These are phyloP conservation scores for Debaryomyces sp. DNA, from an alignment of 1,139 yeast species.

Conservation along the genomic window DNA sequence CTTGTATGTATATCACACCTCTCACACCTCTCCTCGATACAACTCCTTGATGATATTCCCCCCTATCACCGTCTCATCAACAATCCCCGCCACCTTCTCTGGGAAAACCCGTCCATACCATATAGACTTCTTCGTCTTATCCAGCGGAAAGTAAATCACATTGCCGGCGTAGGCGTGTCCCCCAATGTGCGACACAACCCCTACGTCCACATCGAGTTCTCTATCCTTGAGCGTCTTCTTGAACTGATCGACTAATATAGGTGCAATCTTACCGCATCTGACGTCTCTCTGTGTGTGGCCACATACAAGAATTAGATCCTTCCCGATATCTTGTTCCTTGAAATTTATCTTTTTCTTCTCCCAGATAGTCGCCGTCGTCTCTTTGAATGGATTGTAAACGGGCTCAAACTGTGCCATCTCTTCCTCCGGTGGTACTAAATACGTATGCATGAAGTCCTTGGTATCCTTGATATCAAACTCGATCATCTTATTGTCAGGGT, in stretches of 20 bases:
- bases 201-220: constrained; percentile 43
- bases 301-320: constrained; percentile 54
- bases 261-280: constrained; percentile 69
- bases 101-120: constrained; percentile 79
- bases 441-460: constrained; percentile 44
- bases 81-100: constrained; percentile 65
- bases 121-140: constrained; percentile 41
- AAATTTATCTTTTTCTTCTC: constrained; percentile 14
- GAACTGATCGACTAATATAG: constrained; percentile 56
- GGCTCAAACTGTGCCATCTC: constrained; percentile 12
- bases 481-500: constrained; percentile 55
- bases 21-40: constrained; percentile 45
- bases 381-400: constrained; percentile 37
- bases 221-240: constrained; percentile 37
- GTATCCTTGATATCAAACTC: constrained; percentile 34
- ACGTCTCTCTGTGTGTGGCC: constrained; percentile 67
- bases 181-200: constrained; percentile 68
- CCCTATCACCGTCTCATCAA: constrained; percentile 51
- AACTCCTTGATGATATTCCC: constrained; percentile 55
- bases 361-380: neutral
- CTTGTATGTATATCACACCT: neutral
- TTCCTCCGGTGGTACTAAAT: constrained; percentile 35
- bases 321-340: constrained; percentile 21
- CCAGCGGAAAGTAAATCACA: constrained; percentile 53
- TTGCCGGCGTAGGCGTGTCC: constrained; percentile 85